Evolutionary conservation across 1,284 basidiomycete genomes (phyloP), one percentile per base, ranked within the genome.

Genomic region (Ceraceosorus bombacis): DNA sequence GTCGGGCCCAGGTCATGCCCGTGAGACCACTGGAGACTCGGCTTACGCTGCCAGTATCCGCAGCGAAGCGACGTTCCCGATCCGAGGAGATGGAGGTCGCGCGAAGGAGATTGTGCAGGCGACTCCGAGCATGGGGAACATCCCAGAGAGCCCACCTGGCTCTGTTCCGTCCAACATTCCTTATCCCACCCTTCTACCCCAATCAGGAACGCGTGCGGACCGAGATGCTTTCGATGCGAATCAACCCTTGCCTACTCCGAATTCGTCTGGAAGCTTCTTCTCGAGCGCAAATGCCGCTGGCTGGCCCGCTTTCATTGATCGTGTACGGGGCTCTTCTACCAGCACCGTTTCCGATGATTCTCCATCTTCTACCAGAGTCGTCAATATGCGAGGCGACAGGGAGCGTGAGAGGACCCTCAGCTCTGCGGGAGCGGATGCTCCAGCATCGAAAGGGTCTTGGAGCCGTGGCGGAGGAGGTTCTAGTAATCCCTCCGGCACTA

Each of bases 31-130:
- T 6, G 56, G 53, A 17, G 9, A 15, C 40, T 57, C 56, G 0
- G 63, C 59, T n/a, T 70, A 70, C 41, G 68, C 67, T 7, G 67
- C 70, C 53, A 68, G 71, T 40, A 53, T 72, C 3, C 72, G 72
- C 2, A 70, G 68, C 4, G 72, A 72, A 41, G 64, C 67, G 64
- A 73, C 72, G 2, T 73, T 73, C 55, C 72, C 72, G 12, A 71
- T 73, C 62, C 62, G 72, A 5, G 72, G 72, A 2, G 72, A 73
- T 40, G 72, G 72, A 5, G 72, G 63, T 9, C 68, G 66, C 48
- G 72, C 72, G 4, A 72, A 72, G 49, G 72, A 73, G 53, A 10
- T 46, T 27, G 61, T 73, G n/a, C 60, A 64, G 5, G 57, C 62
- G 7, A 53, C 62, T 13, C 49, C 66, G 10, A 41, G 46, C 36